A percentile compares a stretch with the other conserved stretches of the same genome.
Evolutionary conservation across 2,329 filamentous ascomycete genomes (phyloP).

Genomic region (Fusarium sp.): DNA sequence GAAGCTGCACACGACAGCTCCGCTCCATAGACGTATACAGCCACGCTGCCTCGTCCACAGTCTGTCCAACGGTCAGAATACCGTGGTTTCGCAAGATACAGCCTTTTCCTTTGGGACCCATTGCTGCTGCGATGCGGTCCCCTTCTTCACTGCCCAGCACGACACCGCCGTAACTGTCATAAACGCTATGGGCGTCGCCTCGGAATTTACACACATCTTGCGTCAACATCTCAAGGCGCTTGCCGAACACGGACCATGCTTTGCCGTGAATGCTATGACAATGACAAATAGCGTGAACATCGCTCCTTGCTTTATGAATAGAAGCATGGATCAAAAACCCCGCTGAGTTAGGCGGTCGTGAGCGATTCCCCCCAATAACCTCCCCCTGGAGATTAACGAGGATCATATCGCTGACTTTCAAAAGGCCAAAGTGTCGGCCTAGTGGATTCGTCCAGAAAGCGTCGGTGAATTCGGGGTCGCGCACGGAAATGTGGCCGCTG

Average conservation of each 20-base stretch:
- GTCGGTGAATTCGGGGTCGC: slow-evolving; percentile 69
- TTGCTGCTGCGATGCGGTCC: slow-evolving; percentile 67
- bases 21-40: slow-evolving; percentile 74
- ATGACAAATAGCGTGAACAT: slow-evolving; percentile 75
- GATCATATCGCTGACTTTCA: slow-evolving; percentile 75
- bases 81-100: slow-evolving; percentile 78
- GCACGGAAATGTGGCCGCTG: slow-evolving; percentile 72
- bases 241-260: slow-evolving; percentile 73
- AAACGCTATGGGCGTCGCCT: slow-evolving; percentile 69
- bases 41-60: slow-evolving; percentile 79
- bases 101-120: slow-evolving; percentile 67
- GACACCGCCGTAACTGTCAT: slow-evolving; percentile 63
- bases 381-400: slow-evolving; percentile 69
- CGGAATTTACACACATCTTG: slow-evolving; percentile 74
- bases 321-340: slow-evolving; percentile 76
- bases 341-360: slow-evolving; percentile 71
- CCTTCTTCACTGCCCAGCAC: slow-evolving; percentile 72
- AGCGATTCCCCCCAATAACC: slow-evolving; percentile 71
- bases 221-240: slow-evolving; percentile 74
- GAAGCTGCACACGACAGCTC: slow-evolving; percentile 61
- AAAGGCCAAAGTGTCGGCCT: slow-evolving; percentile 71
- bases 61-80: slow-evolving; percentile 73
- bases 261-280: slow-evolving; percentile 72
- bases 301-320: slow-evolving; percentile 71
- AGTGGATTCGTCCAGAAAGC: slow-evolving; percentile 76